Percentiles rank a stretch among this genome's conserved stretches.
phyloP scores from a whole-genome alignment of 805 yeast genomes.

The Myxozyma sirexii region DNA sequence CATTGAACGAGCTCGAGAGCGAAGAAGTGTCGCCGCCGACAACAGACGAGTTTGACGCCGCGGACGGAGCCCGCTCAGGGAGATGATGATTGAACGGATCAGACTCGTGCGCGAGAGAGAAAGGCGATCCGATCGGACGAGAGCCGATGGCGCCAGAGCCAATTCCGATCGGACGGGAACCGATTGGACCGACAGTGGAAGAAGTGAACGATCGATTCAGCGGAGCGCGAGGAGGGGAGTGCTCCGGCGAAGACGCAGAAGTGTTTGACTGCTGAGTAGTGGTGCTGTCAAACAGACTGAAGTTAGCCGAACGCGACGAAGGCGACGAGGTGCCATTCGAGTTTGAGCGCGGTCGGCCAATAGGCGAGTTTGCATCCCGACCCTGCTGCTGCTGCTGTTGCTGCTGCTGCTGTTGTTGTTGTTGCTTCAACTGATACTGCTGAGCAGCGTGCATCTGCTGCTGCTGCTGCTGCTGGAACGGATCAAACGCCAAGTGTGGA shows the following conservation, averaged over 20 bases:
- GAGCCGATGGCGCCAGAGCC: slow-evolving; percentile 24
- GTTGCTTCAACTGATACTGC: slow-evolving; percentile 4
- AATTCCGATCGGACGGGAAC: slow-evolving; percentile 31
- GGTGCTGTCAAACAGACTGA: slow-evolving; percentile 34
- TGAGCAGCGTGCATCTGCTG: slow-evolving; percentile 8
- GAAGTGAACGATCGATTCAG: slow-evolving; percentile 27
- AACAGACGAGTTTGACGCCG: slow-evolving; percentile 22
- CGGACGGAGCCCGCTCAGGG: slow-evolving; percentile 32
- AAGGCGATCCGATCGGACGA: slow-evolving; percentile 26
- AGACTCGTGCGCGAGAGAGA: slow-evolving; percentile 26
- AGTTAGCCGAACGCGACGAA: slow-evolving; percentile 34
- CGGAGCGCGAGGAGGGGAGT: slow-evolving; percentile 34
- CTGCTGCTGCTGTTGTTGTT: slow-evolving; percentile 13
- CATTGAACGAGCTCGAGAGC: slow-evolving; percentile 15
- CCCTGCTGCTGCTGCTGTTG: slow-evolving; percentile 5
- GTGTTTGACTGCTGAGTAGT: slow-evolving; percentile 26
- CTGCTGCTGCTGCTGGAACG: slow-evolving; percentile 27
- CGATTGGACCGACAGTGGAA: slow-evolving; percentile 34
- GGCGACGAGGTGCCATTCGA: slow-evolving; percentile 36
- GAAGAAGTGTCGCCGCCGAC: slow-evolving; percentile 13
- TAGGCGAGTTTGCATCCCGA: slow-evolving; percentile 19
- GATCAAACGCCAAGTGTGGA: slow-evolving; percentile 33
- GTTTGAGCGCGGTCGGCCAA: slow-evolving; percentile 30
- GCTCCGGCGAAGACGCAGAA: slow-evolving; percentile 33
- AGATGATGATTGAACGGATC: slow-evolving; percentile 28